Evolutionary conservation across 1,139 yeast species (phyloP), one percentile per base, ranked within the genome.

Genomic region (Meyerozyma sp.): DNA sequence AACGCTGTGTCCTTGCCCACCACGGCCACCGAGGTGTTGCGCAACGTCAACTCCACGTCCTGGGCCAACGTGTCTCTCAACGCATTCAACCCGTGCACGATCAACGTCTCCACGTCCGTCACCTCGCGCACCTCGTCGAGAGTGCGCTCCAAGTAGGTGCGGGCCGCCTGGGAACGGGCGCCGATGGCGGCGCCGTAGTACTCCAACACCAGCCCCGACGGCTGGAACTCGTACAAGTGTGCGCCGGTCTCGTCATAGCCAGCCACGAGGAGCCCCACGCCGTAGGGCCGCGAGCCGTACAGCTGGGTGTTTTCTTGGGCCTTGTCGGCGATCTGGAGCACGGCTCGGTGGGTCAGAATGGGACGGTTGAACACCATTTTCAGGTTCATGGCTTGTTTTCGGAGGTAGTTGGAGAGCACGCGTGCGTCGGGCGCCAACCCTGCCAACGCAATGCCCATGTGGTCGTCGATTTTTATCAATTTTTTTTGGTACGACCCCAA

Each of bases 391-490:
- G 97, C 95, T 61, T 90, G 95, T 57, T 89, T 91, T 61, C 98
- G 81, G 58, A 93, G 73, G 65, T 73, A 91, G 62, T 90, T 93
- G 44, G 96, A 84, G 55, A 89, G 70, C 42, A 93, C 95, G 53
- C 99, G 78, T 26, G 98, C 98, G 63, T 93, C 99, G 21, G 99
- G 98, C 0, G 98, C 97, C 58, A 93, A 78, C 5, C 99, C 99
- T 0, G 99, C 97, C 47, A 94, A 77, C 6, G 96, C 96, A 52
- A 93, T 78, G 32, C 98, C 98, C 78, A 93, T 71, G 63, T 93
- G 98, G 53, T 84, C 85, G 63, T 93, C 98, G 46, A 94, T 84
- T 61, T 87, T 84, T 61, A 93, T 85, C 57, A 93, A 77, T 64
- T 93, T 93, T 76, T 88, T 88, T 62, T 93, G 98, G 65, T 90